Evolutionary conservation across 345 rosid species (phyloP).

Genomic region (Durio zibethinus): DNA sequence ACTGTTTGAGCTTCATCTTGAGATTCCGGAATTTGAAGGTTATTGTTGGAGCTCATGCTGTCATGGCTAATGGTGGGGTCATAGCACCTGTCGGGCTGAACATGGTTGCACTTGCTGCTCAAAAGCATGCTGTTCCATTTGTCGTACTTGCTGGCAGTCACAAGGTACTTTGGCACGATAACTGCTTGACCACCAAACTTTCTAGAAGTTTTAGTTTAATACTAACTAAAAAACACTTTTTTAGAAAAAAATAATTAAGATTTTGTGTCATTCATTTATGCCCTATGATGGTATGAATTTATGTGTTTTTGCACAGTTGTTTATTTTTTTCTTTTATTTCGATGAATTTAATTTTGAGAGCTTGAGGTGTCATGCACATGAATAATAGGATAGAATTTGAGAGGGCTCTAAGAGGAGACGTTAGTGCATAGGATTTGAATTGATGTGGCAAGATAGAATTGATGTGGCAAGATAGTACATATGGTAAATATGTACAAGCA

Average conservation of each 20-base stretch:
- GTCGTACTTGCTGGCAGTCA: slow-evolving; percentile 97
- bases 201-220: slow-evolving; percentile 1
- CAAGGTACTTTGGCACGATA: slow-evolving; percentile 52
- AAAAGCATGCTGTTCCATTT: slow-evolving; percentile 97
- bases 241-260: no score
- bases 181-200: background rate
- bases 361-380: background rate
- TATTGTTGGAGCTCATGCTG: slow-evolving; percentile 97
- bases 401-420: background rate
- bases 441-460: background rate
- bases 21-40: slow-evolving; percentile 48
- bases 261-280: slow-evolving; percentile 3
- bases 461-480: background rate
- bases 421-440: background rate
- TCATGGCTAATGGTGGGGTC: slow-evolving; percentile 98
- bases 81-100: slow-evolving; percentile 97
- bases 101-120: slow-evolving; percentile 96
- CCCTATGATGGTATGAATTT: background rate
- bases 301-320: background rate
- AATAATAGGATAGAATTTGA: background rate
- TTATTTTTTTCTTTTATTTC: background rate
- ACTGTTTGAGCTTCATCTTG: slow-evolving; percentile 12
- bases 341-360: background rate
- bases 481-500: background rate
- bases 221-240: background rate